Conservation (phyloP, 345 rosid genomes). For the Lepidium sativum region DNA sequence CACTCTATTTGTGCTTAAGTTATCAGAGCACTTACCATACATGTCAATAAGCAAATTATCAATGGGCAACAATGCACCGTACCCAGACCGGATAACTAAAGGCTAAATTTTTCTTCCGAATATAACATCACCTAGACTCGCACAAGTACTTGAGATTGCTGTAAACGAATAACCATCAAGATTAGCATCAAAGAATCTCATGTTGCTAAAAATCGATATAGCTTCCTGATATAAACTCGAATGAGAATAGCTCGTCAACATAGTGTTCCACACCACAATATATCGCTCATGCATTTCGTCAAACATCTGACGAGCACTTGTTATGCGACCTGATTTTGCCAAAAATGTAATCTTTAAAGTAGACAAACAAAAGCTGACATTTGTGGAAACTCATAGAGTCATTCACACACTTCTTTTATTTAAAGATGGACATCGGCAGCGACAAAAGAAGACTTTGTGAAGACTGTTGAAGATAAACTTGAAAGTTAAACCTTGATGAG, state of each 20-base stretch:
- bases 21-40: constrained; percentile 67
- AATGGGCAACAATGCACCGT: constrained; percentile 36
- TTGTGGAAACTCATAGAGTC: neutral
- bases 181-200: constrained; percentile 32
- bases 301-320: constrained; percentile 55
- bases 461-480: no score
- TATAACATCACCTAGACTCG: constrained; percentile 30
- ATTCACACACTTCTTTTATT: neutral
- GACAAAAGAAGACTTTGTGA: no score
- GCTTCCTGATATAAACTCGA: constrained; percentile 49
- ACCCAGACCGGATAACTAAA: constrained; percentile 37
- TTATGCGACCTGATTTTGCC: constrained; percentile 35
- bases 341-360: constrained; percentile 43
- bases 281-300: constrained; percentile 57
- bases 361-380: constrained; percentile 26
- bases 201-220: constrained; percentile 33
- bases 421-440: no score
- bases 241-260: constrained; percentile 57
- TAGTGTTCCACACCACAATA: constrained; percentile 62
- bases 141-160: constrained; percentile 49
- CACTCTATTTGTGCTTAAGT: constrained; percentile 40
- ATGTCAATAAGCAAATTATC: constrained; percentile 59
- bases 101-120: constrained; percentile 45
- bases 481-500: no score
- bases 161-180: constrained; percentile 66